Evolutionary conservation across 306 rosid species (phyloP).

Genomic region (Quercus rubra): DNA sequence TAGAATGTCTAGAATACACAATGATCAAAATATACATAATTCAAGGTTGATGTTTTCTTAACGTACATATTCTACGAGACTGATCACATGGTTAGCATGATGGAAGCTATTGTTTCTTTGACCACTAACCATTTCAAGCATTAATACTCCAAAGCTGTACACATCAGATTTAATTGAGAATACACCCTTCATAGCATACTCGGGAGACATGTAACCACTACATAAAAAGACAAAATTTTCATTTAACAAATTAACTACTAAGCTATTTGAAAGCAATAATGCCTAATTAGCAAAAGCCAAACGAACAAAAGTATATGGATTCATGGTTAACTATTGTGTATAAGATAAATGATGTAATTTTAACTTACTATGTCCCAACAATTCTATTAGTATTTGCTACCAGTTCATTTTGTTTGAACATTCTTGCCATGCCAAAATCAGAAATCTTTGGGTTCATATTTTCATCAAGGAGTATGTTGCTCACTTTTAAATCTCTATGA

Average conservation of each 20-base stretch:
- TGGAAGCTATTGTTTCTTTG: slow-evolving; percentile 20
- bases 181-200: slow-evolving; percentile 25
- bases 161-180: slow-evolving; percentile 33
- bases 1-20: too few species aligned
- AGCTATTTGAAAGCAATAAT: too few species aligned
- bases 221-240: background rate
- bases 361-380: slow-evolving; percentile 6
- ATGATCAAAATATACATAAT: too few species aligned
- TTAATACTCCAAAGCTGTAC: slow-evolving; percentile 17
- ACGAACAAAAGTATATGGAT: too few species aligned
- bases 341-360: background rate
- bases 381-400: slow-evolving; percentile 1
- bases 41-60: too few species aligned
- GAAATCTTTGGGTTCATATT: slow-evolving; percentile 25
- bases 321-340: too few species aligned
- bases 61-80: slow-evolving; percentile 30
- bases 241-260: too few species aligned
- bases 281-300: too few species aligned
- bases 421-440: slow-evolving; percentile 23
- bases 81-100: background rate
- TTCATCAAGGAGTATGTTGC: slow-evolving; percentile 26
- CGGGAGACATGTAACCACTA: slow-evolving; percentile 16
- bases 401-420: background rate
- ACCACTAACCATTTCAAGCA: slow-evolving; percentile 34
- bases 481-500: slow-evolving; percentile 18